These are phyloP conservation scores for Limonium bicolor DNA, from an alignment of 148 eudicot species.

Conservation along the genomic window DNA sequence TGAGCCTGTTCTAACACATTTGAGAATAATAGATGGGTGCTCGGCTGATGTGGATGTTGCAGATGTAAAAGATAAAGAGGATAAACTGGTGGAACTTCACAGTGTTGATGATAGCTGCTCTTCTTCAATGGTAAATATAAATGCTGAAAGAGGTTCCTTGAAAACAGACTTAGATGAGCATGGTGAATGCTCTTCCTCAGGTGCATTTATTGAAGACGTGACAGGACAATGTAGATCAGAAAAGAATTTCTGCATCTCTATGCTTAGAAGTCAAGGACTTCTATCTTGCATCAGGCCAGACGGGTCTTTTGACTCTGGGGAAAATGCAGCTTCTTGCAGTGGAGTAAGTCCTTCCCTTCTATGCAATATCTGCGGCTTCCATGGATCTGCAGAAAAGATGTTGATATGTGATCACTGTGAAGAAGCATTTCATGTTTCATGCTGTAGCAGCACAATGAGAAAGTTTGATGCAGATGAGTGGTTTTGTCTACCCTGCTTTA, in stretches of 20 bases:
- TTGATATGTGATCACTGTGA: slow-evolving; percentile 82
- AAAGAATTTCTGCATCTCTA: slow-evolving; percentile 41
- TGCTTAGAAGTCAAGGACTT: slow-evolving; percentile 46
- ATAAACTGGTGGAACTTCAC: slow-evolving; percentile 17
- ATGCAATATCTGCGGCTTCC: slow-evolving; percentile 45
- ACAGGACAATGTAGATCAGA: slow-evolving; percentile 29
- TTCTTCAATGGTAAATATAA: slow-evolving; percentile 54
- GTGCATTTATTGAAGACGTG: slow-evolving; percentile 26
- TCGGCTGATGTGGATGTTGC: slow-evolving; percentile 20
- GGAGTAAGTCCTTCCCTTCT: slow-evolving; percentile 17
- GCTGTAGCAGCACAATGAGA: slow-evolving; percentile 37
- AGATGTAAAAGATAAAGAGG: slow-evolving; percentile 19
- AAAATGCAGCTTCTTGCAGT: slow-evolving; percentile 13
- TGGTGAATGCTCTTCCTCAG: slow-evolving; percentile 84
- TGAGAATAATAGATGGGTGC: slow-evolving; percentile 22
- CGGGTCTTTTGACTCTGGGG: slow-evolving; percentile 9
- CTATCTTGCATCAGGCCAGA: slow-evolving; percentile 17
- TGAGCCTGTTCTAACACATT: slow-evolving; percentile 12
- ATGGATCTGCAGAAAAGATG: slow-evolving; percentile 35
- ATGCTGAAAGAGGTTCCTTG: slow-evolving; percentile 28
- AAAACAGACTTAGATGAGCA: slow-evolving; percentile 56
- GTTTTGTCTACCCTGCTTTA: slow-evolving; percentile 69
- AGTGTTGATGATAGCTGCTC: slow-evolving; percentile 70
- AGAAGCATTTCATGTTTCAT: slow-evolving; percentile 62
- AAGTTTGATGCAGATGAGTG: slow-evolving; percentile 57